These are phyloP conservation scores for Sophora flavescens DNA, from an alignment of 306 rosid genomes.

Conservation along the genomic window DNA sequence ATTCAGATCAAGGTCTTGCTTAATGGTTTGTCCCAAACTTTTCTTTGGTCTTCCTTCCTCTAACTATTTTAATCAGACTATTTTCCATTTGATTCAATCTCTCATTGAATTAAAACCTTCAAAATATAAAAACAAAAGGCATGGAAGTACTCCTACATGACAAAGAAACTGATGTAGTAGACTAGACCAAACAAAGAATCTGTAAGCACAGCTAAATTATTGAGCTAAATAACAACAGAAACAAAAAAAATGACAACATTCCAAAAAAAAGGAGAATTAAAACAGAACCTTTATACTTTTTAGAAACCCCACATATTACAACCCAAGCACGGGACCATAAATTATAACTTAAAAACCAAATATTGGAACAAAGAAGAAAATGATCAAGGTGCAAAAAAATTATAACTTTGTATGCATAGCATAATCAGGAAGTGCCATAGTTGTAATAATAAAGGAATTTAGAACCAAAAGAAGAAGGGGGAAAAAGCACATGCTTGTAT, in stretches of 20 bases:
- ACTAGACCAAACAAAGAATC: slow-evolving; percentile 3
- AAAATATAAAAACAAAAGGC: neutral
- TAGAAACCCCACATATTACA: neutral
- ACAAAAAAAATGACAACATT: neutral
- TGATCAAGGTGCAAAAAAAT: neutral
- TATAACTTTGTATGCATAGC: neutral
- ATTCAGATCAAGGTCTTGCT: neutral
- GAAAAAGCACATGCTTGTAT: slow-evolving; percentile 1
- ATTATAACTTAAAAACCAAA: neutral
- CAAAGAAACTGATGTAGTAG: neutral
- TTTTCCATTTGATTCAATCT: neutral
- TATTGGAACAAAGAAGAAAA: neutral
- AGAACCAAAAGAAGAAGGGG: neutral
- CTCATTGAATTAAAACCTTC: neutral
- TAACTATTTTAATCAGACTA: neutral
- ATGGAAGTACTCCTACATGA: neutral
- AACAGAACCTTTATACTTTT: neutral
- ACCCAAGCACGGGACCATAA: neutral
- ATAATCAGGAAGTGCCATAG: slow-evolving; percentile 1
- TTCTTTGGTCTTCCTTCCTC: neutral
- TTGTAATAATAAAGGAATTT: neutral
- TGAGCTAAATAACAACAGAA: no score
- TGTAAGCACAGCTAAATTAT: no score
- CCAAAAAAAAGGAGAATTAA: neutral
- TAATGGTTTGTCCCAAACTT: neutral